Evolutionary conservation across 805 yeast genomes (phyloP).

Genomic region (Wickerhamiella brachini): DNA sequence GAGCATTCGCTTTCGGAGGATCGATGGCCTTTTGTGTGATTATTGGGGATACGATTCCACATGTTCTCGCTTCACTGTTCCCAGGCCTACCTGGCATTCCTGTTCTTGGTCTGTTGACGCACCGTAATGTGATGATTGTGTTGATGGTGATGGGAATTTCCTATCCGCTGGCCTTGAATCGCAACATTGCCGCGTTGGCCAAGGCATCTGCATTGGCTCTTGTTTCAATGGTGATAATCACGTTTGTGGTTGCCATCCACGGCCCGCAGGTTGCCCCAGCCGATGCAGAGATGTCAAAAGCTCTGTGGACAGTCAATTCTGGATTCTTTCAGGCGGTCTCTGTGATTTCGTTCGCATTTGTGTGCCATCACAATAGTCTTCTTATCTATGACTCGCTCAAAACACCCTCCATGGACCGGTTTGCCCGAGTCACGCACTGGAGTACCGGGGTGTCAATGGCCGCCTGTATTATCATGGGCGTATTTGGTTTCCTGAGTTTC

Average conservation of each 20-base stretch:
- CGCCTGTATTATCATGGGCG: slow-evolving; percentile 65
- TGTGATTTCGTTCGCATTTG: slow-evolving; percentile 90
- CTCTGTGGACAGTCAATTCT: slow-evolving; percentile 35
- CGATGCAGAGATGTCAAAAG: slow-evolving; percentile 25
- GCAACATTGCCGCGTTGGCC: slow-evolving; percentile 72
- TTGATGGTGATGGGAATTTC: slow-evolving; percentile 60
- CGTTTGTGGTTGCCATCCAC: slow-evolving; percentile 52
- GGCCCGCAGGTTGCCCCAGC: slow-evolving; percentile 43
- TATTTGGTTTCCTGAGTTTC: slow-evolving; percentile 64
- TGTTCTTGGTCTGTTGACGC: slow-evolving; percentile 41
- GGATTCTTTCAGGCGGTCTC: slow-evolving; percentile 78
- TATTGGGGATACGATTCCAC: slow-evolving; percentile 91
- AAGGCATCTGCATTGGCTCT: slow-evolving; percentile 79
- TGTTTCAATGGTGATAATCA: slow-evolving; percentile 69
- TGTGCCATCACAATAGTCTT: slow-evolving; percentile 88
- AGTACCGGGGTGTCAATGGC: slow-evolving; percentile 71
- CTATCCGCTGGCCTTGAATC: slow-evolving; percentile 66
- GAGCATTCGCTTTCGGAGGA: slow-evolving; percentile 88
- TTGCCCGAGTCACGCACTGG: slow-evolving; percentile 65
- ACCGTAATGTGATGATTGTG: slow-evolving; percentile 57
- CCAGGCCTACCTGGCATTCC: slow-evolving; percentile 27
- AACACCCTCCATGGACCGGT: slow-evolving; percentile 61
- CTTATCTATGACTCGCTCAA: slow-evolving; percentile 76
- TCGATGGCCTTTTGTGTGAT: slow-evolving; percentile 87
- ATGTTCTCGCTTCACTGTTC: slow-evolving; percentile 58